Evolutionary conservation across 2,329 filamentous ascomycete species (phyloP), one percentile per base, ranked within the genome.

Genomic region (Botrytis pseudocinerea): DNA sequence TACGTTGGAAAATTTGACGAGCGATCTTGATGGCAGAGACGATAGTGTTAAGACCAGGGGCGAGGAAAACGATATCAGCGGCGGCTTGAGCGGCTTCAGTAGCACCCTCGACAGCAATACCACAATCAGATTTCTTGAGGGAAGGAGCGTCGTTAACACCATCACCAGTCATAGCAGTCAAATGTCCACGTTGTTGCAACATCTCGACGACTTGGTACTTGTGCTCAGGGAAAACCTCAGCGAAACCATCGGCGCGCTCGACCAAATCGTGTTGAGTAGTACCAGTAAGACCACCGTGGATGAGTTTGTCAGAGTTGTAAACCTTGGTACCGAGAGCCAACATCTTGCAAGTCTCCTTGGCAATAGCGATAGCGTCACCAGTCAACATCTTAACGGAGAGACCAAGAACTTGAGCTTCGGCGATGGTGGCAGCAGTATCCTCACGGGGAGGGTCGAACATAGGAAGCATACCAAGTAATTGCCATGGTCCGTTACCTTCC

Each of bases 141-240:
- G 93, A 97, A 76, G 94, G 93, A 80, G 94, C 94, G 83, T 97
- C 94, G 86, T 97, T 97, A 85, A 97, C 94, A 89, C 94, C 94
- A 79, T 97, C 94, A 88, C 94, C 94, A 85, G 94, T 97, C 94
- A 97, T 97, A 83, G 94, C 94, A 84, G 97, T 94, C 66, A 97
- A 89, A 85, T 97, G 95, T 78, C 94, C 94, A 90, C 94, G 93
- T 86, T 95, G 92, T 85, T 97, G 94, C 73, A 97, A 89, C 81
- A 97, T 97, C 85, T 97, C 93, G 80, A 97, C 94, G 84, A 96
- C 93, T 77, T 94, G 93, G 87, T 95, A 97, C 88, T 97, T 97
- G 89, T 97, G 94, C 85, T 97, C 92, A 80, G 94, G 94, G 88
- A 95, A 97, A 75, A 97, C 94, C 83, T 97, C 94, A 78, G 94